These are phyloP conservation scores for Moesziomyces sp. DNA, from an alignment of 1,284 basidiomycete genomes.

Conservation along the genomic window DNA sequence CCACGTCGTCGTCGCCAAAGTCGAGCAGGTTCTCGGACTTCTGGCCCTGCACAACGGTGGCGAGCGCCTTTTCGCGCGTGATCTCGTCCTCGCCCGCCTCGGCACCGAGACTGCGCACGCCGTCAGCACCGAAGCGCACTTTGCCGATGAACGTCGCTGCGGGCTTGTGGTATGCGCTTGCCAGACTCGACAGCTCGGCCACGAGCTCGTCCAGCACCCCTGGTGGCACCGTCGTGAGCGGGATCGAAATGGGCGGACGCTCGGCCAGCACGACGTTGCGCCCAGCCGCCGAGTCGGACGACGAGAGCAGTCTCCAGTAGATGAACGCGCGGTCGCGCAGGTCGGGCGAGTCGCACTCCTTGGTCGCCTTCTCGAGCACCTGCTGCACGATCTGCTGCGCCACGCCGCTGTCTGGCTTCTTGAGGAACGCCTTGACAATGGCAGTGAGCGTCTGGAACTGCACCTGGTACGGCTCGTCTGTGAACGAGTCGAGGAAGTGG, in stretches of 20 bases:
- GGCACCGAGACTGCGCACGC: slow-evolving; percentile 24
- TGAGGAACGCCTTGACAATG: slow-evolving; percentile 95
- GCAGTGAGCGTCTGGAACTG: slow-evolving; percentile 95
- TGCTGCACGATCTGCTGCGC: slow-evolving; percentile 85
- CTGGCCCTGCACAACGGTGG: slow-evolving; percentile 70
- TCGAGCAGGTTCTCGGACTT: slow-evolving; percentile 65
- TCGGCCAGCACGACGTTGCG: slow-evolving; percentile 90
- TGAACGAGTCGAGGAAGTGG: slow-evolving; percentile 90
- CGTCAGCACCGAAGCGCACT: slow-evolving; percentile 63
- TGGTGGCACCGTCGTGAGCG: slow-evolving; percentile 87
- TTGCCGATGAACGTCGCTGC: slow-evolving; percentile 71
- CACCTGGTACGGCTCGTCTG: slow-evolving; percentile 91
- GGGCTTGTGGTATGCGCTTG: slow-evolving; percentile 96
- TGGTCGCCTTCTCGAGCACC: slow-evolving; percentile 91
- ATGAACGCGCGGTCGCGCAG: slow-evolving; percentile 96
- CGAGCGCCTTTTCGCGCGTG: slow-evolving; percentile 62
- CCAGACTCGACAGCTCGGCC: slow-evolving; percentile 74
- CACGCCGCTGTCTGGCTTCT: slow-evolving; percentile 84
- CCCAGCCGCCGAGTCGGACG: slow-evolving; percentile 88
- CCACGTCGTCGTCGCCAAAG: slow-evolving; percentile 63
- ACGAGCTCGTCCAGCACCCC: slow-evolving; percentile 93
- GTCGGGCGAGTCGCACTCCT: slow-evolving; percentile 96
- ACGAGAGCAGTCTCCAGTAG: slow-evolving; percentile 90
- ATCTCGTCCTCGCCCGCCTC: slow-evolving; percentile 53
- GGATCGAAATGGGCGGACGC: slow-evolving; percentile 91